Base-by-base conservation (phyloP, 2,329 filamentous ascomycete genomes). In the Lachnellula arida region DNA sequence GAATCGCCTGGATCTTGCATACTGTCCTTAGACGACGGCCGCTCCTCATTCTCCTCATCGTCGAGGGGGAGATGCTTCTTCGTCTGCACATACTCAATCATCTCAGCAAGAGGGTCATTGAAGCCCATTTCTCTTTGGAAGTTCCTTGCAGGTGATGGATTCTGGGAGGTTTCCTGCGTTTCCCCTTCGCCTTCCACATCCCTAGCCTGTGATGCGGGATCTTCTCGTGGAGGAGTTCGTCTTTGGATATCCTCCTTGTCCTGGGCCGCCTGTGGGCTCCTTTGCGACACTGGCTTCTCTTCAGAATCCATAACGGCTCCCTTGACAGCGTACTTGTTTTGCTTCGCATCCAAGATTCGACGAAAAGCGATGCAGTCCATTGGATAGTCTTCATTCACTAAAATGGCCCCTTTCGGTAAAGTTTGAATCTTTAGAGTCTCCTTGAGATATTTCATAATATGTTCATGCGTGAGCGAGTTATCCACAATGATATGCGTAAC, bases 401-500 rank as follows among this genome's bases (percentile, higher is more conserved):
- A 63, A 2, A 77, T 64, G 12, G 82, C 68, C n/a, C 71, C 65
- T 5, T 73, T 68, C 44, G 74, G 64, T 23, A 67, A 19, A n/a
- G 47, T 17, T 1, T 44, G 65, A n/a, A 65, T 22, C 2, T 51
- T 54, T 35, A 59, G 56, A 4, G 34, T 46, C 5, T 54, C 63
- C 32, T 55, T 78, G 34, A 91, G 68, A 58, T 81, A 77, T 11
- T 72, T 75, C 53, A 85, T 69, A 6, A 96, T 75, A 55, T 91
- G 81, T 4, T 77, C 71, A 66, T 85, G 92, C 0, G 74, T 74
- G 49, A 94, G 73, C 1, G 73, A 73, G 61, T 84, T 86, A 67
- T 97, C 92, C 1, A 91, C 86, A 56, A 97, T 79, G 49, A 96
- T 75, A 72, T 96, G 90, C 0, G 88, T 95, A 15, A 94, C 81